Evolutionary conservation across 768 basidiomycete genomes (phyloP), one percentile per base, ranked within the genome.

Genomic region (Lanmaoa rubissima): DNA sequence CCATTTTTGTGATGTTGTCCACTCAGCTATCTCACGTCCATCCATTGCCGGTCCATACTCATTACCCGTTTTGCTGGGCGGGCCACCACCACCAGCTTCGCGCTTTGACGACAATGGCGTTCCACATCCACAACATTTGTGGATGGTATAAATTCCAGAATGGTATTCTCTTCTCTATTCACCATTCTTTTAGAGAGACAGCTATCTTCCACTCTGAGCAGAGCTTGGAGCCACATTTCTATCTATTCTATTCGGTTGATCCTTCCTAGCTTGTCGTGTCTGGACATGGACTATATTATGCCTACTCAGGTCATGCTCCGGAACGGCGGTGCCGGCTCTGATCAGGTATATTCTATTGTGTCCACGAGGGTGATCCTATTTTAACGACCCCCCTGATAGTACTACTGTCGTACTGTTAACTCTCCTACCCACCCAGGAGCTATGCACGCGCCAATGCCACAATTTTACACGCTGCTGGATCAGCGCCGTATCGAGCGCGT

Each of bases 401-500:
- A 64, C 31, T 62, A 65, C 5, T 4, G 28, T 5, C 40, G 44
- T 6, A 17, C 35, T 2, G 21, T 49, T 1, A 67, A 67, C 38
- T 63, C 62, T 6, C 59, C 69, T 7, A 5, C 12, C 17, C 69
- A 71, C 19, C 69, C 69, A 0, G 54, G 55, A 17, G 24, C 36
- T 1, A 16, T 54, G 53, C 50, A 17, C n/a, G 40, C 32, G 2
- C 36, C 47, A 1, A 70, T 69, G 65, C 69, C 70, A 50, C 48
- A 40, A 14, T 31, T 54, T 21, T 66, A 51, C 13, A 1, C 13
- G n/a, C 21, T 65, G 36, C 47, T 46, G 17, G 60, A 69, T 28
- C 60, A 60, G 42, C 66, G 60, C 10, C 39, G 50, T 16, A 54
- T 60, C 21, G 61, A 59, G 42, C 68, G 48, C 12, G 58, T 70